Evolutionary conservation across 495 filamentous ascomycete species (phyloP).

Genomic region (Massariosphaeria phaeospora): DNA sequence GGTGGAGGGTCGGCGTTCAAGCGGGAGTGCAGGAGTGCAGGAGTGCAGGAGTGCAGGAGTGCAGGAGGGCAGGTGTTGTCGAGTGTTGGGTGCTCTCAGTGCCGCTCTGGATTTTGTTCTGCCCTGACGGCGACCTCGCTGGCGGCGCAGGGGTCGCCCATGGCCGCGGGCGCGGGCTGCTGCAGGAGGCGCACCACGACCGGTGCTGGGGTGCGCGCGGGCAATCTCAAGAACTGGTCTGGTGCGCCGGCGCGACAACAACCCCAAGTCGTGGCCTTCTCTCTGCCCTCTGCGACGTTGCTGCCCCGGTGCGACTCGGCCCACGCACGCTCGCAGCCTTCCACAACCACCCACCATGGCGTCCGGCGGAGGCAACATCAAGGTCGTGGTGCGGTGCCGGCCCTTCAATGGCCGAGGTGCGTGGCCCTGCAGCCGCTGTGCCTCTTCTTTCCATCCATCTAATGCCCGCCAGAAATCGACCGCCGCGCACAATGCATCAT

Average conservation of each 20-base stretch:
- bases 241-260: too few relatives aligned
- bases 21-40: too few relatives aligned
- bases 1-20: background rate
- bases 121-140: too few relatives aligned
- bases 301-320: too few relatives aligned
- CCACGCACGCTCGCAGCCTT: background rate
- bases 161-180: too few relatives aligned
- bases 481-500: conserved; percentile 95
- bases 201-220: too few relatives aligned
- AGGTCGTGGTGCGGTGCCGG: conserved; percentile 94
- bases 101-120: background rate
- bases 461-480: conserved; percentile 63
- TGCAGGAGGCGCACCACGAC: too few relatives aligned
- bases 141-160: too few relatives aligned
- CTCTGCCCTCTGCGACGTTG: background rate
- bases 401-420: conserved; percentile 86
- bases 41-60: too few relatives aligned
- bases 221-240: too few relatives aligned
- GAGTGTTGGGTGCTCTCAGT: too few relatives aligned
- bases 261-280: background rate
- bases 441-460: conserved; percentile 43
- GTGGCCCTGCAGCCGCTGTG: background rate
- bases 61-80: too few relatives aligned
- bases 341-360: conserved; percentile 55
- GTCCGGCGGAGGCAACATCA: conserved; percentile 90